Evolutionary conservation across 176 grass and related monocot genomes (phyloP).

Genomic region (Luzula sylvatica): DNA sequence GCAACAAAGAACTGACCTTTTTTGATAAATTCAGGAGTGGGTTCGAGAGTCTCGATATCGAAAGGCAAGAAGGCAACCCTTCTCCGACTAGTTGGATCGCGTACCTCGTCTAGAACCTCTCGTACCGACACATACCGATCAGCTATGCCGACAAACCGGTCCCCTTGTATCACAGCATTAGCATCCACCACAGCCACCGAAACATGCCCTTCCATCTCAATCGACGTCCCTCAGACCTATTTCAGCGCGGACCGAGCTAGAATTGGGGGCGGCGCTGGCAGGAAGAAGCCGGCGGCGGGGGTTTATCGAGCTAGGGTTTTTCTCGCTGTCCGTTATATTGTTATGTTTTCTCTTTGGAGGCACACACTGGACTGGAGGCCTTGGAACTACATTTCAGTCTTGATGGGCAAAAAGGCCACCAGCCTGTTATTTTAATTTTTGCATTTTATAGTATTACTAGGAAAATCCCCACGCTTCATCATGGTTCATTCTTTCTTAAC

Average conservation of each 20-base stretch:
- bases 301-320: constrained; percentile 40
- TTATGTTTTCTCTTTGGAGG: constrained; percentile 17
- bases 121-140: constrained; percentile 59
- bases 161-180: constrained; percentile 74
- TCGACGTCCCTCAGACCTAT: constrained; percentile 18
- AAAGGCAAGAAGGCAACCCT: constrained; percentile 38
- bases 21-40: constrained; percentile 65
- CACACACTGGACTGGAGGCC: too few species aligned
- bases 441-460: too few species aligned
- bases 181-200: constrained; percentile 78
- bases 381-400: too few species aligned
- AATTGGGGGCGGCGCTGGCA: constrained; percentile 4
- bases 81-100: constrained; percentile 57
- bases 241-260: not conserved
- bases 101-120: constrained; percentile 79
- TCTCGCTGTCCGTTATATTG: constrained; percentile 2
- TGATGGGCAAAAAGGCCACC: too few species aligned
- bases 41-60: constrained; percentile 67
- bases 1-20: constrained; percentile 31
- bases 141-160: constrained; percentile 34
- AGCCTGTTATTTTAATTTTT: too few species aligned
- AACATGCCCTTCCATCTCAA: constrained; percentile 31
- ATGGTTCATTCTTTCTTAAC: too few species aligned
- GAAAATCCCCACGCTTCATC: too few species aligned
- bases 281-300: constrained; percentile 2